Base-by-base conservation (phyloP, 352 stramenopile genomes). In the Phytophthora cactorum region DNA sequence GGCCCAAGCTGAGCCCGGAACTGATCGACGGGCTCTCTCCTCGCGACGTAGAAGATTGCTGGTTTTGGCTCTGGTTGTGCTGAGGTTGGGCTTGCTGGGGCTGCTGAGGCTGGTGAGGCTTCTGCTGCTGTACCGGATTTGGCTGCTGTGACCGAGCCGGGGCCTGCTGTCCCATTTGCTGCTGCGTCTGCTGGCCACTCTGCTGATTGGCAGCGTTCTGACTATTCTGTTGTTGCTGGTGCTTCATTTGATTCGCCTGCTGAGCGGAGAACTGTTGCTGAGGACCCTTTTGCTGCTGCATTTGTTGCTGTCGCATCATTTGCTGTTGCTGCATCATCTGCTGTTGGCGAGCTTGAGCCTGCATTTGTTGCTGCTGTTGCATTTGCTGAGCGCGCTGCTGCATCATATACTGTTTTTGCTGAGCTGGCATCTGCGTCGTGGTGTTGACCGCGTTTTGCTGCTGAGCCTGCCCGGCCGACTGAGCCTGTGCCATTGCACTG, bases 381-480 rank as follows among this genome's bases (percentile, higher is more conserved):
- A 88, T 76, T 53, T 89, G 82, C 29, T 81, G 70, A 44, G 71
- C 57, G 29, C 84, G 77, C 46, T 89, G 82, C 44, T 81, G 70
- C 57, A 86, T 78, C 36, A 89, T 39, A 52, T 81, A 76, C 57
- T 90, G 68, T 54, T 82, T 77, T 44, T 87, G 71, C 31, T 86
- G 78, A 4, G 22, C 22, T 22, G 60, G 72, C 56, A 61, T 59
- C 12, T 85, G 77, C 44, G 52, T 57, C 34, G 77, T 56, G 9
- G 47, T 36, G 25, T 55, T 64, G 34, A 53, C 32, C 10, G 46
- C 46, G 25, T 53, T 53, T 38, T 38, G 46, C 15, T 70, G 59
- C 39, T 70, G 69, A 31, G 14, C 54, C 38, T 74, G 69, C 4
- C 28, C 46, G 3, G 47, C 25, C 9, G 29, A 54, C 27, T 41